Evolutionary conservation across 345 rosid species (phyloP).

Genomic region (Microthlaspi erraticum): DNA sequence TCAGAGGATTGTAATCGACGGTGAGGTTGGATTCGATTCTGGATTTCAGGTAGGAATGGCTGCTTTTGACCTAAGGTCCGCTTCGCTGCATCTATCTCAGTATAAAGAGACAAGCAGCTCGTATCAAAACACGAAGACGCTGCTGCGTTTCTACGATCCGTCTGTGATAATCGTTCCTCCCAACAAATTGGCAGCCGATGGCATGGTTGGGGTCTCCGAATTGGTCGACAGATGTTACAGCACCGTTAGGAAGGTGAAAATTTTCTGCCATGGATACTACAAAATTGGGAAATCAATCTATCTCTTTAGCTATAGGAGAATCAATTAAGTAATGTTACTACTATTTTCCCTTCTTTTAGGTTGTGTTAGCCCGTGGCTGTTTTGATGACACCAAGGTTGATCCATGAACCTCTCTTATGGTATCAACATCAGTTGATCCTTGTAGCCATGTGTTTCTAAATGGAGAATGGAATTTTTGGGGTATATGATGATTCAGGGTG

Average conservation of each 20-base stretch:
- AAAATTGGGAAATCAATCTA: slow-evolving; percentile 5
- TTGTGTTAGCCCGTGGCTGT: slow-evolving; percentile 85
- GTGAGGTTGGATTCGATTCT: slow-evolving; percentile 20
- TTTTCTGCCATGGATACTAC: slow-evolving; percentile 14
- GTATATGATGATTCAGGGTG: slow-evolving; percentile 71
- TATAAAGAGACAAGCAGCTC: slow-evolving; percentile 96
- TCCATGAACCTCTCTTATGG: slow-evolving; percentile 15
- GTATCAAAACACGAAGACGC: slow-evolving; percentile 85
- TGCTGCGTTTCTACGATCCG: slow-evolving; percentile 86
- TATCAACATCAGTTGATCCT: slow-evolving; percentile 27
- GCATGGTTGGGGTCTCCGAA: slow-evolving; percentile 92
- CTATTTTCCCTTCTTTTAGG: slow-evolving; percentile 52
- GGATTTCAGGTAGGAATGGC: slow-evolving; percentile 78
- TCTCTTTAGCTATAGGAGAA: neutral
- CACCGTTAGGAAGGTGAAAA: slow-evolving; percentile 78
- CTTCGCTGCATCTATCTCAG: slow-evolving; percentile 91
- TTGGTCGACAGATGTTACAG: slow-evolving; percentile 70
- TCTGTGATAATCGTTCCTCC: slow-evolving; percentile 83
- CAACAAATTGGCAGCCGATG: slow-evolving; percentile 78
- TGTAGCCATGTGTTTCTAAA: slow-evolving; percentile 29
- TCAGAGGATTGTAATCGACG: neutral
- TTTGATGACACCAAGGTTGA: slow-evolving; percentile 96
- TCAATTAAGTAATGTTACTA: slow-evolving; percentile 13
- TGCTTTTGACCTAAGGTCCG: slow-evolving; percentile 91
- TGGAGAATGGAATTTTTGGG: slow-evolving; percentile 34